Evolutionary conservation across 2,329 filamentous ascomycete genomes (phyloP).

Genomic region (Monosporascus sp.): DNA sequence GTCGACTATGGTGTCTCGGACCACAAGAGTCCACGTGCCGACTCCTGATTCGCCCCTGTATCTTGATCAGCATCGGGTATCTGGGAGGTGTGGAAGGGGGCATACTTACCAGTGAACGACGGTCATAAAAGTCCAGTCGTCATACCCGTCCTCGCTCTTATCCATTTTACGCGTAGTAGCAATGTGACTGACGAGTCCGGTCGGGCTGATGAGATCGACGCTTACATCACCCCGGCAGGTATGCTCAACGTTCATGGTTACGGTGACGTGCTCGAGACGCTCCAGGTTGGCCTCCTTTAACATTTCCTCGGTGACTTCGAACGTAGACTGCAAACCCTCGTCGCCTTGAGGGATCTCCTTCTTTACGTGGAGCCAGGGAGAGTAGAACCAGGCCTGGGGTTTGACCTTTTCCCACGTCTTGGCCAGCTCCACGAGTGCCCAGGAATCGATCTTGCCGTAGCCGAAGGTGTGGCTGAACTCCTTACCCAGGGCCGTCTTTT

Average conservation of each 20-base stretch:
- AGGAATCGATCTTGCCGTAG: slow-evolving; percentile 92
- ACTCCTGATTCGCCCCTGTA: slow-evolving; percentile 78
- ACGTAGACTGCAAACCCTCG: slow-evolving; percentile 70
- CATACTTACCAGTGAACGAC: slow-evolving; percentile 81
- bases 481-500: slow-evolving; percentile 72
- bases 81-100: not conserved
- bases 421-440: slow-evolving; percentile 75
- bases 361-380: slow-evolving; percentile 89
- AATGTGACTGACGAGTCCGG: slow-evolving; percentile 76
- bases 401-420: slow-evolving; percentile 86
- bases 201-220: slow-evolving; percentile 83
- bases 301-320: slow-evolving; percentile 78
- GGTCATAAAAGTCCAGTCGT: slow-evolving; percentile 98
- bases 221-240: slow-evolving; percentile 83
- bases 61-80: slow-evolving; percentile 23
- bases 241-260: slow-evolving; percentile 96
- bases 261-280: slow-evolving; percentile 86
- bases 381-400: slow-evolving; percentile 91
- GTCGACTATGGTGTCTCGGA: slow-evolving; percentile 81
- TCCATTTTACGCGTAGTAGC: slow-evolving; percentile 71
- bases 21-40: slow-evolving; percentile 85
- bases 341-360: slow-evolving; percentile 80
- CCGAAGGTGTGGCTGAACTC: slow-evolving; percentile 93
- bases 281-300: slow-evolving; percentile 77
- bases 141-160: slow-evolving; percentile 62